Percentiles rank a stretch among this genome's conserved stretches.
Conservation (phyloP, 2,329 filamentous ascomycete species). For the Clonostachys byssicola region DNA sequence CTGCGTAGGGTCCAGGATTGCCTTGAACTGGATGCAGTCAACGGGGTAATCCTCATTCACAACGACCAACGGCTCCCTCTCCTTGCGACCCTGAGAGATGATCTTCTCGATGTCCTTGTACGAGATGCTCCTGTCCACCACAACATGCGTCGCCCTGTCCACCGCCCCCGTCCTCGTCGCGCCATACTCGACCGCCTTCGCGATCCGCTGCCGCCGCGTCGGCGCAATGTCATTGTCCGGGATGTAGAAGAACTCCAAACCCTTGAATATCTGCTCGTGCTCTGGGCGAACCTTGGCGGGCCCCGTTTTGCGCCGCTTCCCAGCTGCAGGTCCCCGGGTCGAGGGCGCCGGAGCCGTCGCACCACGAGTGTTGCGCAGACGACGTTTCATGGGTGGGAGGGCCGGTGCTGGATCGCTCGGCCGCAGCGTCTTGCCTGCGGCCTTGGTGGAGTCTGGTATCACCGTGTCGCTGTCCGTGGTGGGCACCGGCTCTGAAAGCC, state of each 20-base stretch:
- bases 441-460: conserved; percentile 15
- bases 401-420: conserved; percentile 24
- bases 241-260: conserved; percentile 69
- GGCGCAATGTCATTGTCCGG: conserved; percentile 73
- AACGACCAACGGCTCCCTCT: conserved; percentile 28
- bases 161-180: conserved; percentile 64
- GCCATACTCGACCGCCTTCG: conserved; percentile 70
- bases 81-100: background rate
- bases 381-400: no score
- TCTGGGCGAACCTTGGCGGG: conserved; percentile 35
- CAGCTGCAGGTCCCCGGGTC: conserved; percentile 8
- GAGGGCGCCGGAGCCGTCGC: conserved; percentile 14
- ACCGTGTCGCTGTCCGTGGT: conserved; percentile 13
- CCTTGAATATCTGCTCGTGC: conserved; percentile 53
- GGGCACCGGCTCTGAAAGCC: no score
- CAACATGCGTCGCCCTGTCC: conserved; percentile 65
- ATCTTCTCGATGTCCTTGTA: conserved; percentile 55
- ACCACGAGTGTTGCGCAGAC: background rate
- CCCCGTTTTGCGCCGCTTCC: conserved; percentile 42
- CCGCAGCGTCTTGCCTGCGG: conserved; percentile 7
- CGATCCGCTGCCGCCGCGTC: conserved; percentile 66
- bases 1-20: conserved; percentile 54
- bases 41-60: conserved; percentile 67
- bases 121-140: conserved; percentile 67
- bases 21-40: conserved; percentile 59